Evolutionary conservation across 768 basidiomycete species (phyloP).

Genomic region (Lactarius akahatsu): DNA sequence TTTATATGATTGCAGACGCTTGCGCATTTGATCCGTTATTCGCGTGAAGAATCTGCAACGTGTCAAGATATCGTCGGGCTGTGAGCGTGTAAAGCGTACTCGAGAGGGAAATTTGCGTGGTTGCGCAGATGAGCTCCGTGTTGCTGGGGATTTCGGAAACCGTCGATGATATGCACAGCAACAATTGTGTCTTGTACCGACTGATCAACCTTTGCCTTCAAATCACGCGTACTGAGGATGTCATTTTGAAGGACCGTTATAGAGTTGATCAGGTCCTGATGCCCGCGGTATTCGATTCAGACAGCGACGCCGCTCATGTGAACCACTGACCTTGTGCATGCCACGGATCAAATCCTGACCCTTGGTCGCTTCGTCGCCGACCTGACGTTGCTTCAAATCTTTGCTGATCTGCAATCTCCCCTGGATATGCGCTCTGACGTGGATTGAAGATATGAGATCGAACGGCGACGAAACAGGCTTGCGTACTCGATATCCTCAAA

Average conservation of each 20-base stretch:
- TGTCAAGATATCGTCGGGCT: neutral
- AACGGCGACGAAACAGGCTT: neutral
- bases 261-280: constrained; percentile 63
- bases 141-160: constrained; percentile 72
- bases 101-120: constrained; percentile 77
- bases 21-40: constrained; percentile 68
- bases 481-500: constrained; percentile 74
- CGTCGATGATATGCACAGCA: constrained; percentile 74
- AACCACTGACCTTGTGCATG: constrained; percentile 58
- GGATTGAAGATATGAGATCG: constrained; percentile 24
- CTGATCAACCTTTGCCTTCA: constrained; percentile 73
- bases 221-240: constrained; percentile 60
- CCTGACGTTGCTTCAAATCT: constrained; percentile 70
- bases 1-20: constrained; percentile 75
- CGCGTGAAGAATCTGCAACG: constrained; percentile 64
- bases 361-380: constrained; percentile 72
- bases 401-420: constrained; percentile 78
- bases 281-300: neutral
- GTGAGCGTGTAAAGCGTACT: constrained; percentile 46
- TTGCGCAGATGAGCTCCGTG: constrained; percentile 70
- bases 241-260: constrained; percentile 66
- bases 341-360: constrained; percentile 66
- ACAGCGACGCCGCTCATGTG: neutral
- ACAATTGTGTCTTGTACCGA: constrained; percentile 79
- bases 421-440: constrained; percentile 62